These are phyloP conservation scores for Dothiorella sarmentorum DNA, from an alignment of 2,329 filamentous ascomycete species.

Conservation along the genomic window DNA sequence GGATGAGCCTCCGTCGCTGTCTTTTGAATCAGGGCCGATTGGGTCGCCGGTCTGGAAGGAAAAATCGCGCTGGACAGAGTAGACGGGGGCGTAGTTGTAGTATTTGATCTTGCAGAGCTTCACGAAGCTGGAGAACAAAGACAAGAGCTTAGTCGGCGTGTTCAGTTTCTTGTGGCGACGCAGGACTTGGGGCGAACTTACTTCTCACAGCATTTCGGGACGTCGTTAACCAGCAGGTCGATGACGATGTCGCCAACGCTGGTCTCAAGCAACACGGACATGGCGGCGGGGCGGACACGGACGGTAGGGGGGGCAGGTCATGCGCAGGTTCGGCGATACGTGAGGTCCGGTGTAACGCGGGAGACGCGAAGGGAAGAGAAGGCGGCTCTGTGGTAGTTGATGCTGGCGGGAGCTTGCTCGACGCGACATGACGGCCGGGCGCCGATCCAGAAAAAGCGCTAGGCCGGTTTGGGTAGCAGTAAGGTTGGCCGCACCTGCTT, in stretches of 20 bases:
- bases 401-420: not conserved
- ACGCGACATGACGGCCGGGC: slow-evolving; percentile 11
- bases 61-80: slow-evolving; percentile 90
- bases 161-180: slow-evolving; percentile 50
- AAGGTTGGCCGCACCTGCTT: not conserved
- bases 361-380: not conserved
- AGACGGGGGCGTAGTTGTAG: slow-evolving; percentile 94
- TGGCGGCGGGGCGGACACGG: slow-evolving; percentile 37
- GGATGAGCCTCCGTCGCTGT: slow-evolving; percentile 88
- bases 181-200: slow-evolving; percentile 49
- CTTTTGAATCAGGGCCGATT: slow-evolving; percentile 75
- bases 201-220: slow-evolving; percentile 93
- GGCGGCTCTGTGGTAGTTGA: slow-evolving; percentile 1
- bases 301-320: not conserved
- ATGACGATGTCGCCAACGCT: slow-evolving; percentile 92
- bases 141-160: slow-evolving; percentile 49
- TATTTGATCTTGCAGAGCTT: slow-evolving; percentile 99
- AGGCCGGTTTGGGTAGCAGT: slow-evolving; percentile 1
- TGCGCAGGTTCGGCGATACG: not conserved
- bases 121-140: slow-evolving; percentile 66
- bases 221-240: slow-evolving; percentile 83
- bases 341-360: not conserved
- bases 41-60: slow-evolving; percentile 96
- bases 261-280: slow-evolving; percentile 94
- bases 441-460: not conserved